Base-by-base conservation (phyloP, 805 yeast species). In the Wickerhamomyces bisporus region DNA sequence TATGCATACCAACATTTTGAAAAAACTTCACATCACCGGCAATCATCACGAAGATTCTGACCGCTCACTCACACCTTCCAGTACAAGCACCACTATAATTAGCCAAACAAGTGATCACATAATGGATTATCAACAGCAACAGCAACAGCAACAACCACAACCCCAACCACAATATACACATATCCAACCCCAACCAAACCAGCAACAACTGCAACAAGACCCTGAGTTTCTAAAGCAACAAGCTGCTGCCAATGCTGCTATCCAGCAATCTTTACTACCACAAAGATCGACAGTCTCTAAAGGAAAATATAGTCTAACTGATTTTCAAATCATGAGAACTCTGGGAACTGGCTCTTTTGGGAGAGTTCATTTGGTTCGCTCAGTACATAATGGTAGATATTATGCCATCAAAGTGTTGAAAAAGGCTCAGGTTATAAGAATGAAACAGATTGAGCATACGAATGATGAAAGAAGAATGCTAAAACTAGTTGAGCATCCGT, bases 291-390 rank as follows among this genome's bases (percentile, higher is more conserved):
- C 58, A 1, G 44, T 50, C 1, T 55, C 60, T 4, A 53, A 49
- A 29, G 96, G 96, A 13, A 88, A 87, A 57, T 89, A 89, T 60
- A 73, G 84, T 12, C 63, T 89, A 13, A 62, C 70, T 18, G 97
- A 89, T 65, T 89, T 89, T 57, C 82, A 79, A 48, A 79, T 88
- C 42, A 71, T 84, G 70, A 73, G 96, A 48, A 89, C 97, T 6
- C 68, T 89, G 41, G 97, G 97, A 2, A 89, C 97, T 0, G 97
- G 97, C 2, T 88, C 96, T 3, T 89, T 89, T 66, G 97, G 97
- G 18, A 72, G 97, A 44, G 97, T 89, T 31, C 97, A 89, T 62
- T 65, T 89, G 40, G 95, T 86, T 5, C 70, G 93, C 29, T 79
- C 89, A 4, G 85, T 85, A 25, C 96, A 89, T 64, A 89, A 89